Base-by-base conservation (phyloP, 2,329 filamentous ascomycete species). In the Epichloe brachyelytri region DNA sequence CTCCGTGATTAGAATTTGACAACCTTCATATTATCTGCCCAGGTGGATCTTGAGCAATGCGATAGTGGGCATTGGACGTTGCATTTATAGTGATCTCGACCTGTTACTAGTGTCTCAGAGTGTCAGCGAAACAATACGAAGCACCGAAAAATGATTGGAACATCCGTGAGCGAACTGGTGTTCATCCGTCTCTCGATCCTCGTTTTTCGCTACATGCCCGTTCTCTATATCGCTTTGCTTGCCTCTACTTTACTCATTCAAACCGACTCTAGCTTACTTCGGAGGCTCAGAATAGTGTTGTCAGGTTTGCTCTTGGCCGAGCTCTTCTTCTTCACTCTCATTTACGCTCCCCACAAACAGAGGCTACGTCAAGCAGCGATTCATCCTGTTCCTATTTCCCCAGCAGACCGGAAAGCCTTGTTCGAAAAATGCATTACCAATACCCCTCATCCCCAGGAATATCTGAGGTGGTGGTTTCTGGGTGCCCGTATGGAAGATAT, bases 391-490 rank as follows among this genome's bases (percentile, higher is more conserved):
- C 63, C 68, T 0, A 61, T 74, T 10, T 66, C 71, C 1, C 67
- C 65, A 36, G 60, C 71, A 5, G 70, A 79, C 48, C 73, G 83
- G 22, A 65, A 68, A 41, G 69, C 63, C 1, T 66, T 87, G 3
- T 84, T 86, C 59, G 64, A 72, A 48, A 72, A 72, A 39, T 80
- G 79, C 63, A 68, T 76, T 53, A 67, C 66, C 34, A 78, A 76
- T 56, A 71, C 83, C 4, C 68, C 75, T 1, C 73, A 80, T 54
- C 67, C 71, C 0, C 75, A 78, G 50, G 63, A 64, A 20, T 87
- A 84, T 58, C 56, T 88, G 41, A 71, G 68, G 46, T 71, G 72
- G 53, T 88, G 84, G 84, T 86, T 86, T 56, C 69, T 80, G n/a
- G 78, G 77, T 34, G 78, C 82, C 2, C 68, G 74, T 10, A 52